phyloP scores from a whole-genome alignment of 495 filamentous ascomycete species.

The Thozetella sp. region DNA sequence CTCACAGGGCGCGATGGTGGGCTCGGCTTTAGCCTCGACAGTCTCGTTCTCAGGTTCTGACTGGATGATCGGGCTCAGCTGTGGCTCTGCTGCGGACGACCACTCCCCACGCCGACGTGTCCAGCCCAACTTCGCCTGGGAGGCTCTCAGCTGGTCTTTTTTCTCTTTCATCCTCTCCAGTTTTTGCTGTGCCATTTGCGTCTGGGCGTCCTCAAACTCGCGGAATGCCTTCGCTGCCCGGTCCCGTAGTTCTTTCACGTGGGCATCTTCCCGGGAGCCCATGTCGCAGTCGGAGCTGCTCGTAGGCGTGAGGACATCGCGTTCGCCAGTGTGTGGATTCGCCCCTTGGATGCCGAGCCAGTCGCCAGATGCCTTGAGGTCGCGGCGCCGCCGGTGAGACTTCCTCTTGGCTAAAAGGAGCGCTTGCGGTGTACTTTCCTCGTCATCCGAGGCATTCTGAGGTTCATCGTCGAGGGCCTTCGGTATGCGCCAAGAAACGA shows the following conservation, averaged over 20 bases:
- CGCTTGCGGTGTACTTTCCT: conserved; percentile 17
- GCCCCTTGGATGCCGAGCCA: conserved; percentile 55
- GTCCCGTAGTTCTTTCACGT: conserved; percentile 25
- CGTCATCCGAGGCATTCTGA: conserved; percentile 8
- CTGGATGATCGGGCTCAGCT: conserved; percentile 45
- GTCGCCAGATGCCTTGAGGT: conserved; percentile 46
- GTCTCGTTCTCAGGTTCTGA: conserved; percentile 24
- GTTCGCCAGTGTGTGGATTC: conserved; percentile 54
- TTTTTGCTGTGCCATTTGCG: conserved; percentile 24
- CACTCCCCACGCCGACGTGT: conserved; percentile 39
- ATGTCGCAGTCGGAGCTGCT: conserved; percentile 26
- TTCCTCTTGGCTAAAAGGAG: conserved; percentile 36
- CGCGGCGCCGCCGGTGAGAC: conserved; percentile 33
- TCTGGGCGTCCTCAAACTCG: conserved; percentile 28
- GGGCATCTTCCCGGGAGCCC: conserved; percentile 11
- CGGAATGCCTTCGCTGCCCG: conserved; percentile 23
- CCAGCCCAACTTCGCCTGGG: conserved; percentile 36
- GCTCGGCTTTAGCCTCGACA: not conserved
- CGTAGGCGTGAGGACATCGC: conserved; percentile 44
- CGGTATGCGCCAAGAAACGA: not conserved
- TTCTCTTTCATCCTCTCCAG: conserved; percentile 24
- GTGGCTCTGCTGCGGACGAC: conserved; percentile 49
- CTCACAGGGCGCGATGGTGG: not conserved
- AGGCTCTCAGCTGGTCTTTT: conserved; percentile 30
- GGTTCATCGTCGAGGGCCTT: not conserved